Conservation (phyloP, 257 asterid species). For the Ophiorrhiza pumila region DNA sequence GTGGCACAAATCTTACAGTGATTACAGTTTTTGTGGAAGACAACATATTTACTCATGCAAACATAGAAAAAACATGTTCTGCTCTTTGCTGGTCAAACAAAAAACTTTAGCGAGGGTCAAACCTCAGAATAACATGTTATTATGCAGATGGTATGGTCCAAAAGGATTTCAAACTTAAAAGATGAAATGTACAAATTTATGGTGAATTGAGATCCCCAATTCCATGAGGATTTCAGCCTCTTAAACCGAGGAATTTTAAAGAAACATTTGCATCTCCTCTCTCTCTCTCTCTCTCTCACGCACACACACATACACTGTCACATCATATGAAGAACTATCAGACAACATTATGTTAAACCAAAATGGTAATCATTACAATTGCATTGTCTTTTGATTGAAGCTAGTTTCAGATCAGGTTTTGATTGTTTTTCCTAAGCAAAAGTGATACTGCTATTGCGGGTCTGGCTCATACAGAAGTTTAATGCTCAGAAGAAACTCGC, state of each 20-base stretch:
- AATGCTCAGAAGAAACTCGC: neutral
- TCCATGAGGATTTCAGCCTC: too few relatives aligned
- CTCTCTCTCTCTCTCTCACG: neutral
- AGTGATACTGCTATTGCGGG: neutral
- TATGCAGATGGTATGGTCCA: neutral
- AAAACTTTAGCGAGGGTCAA: neutral
- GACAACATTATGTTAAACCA: neutral
- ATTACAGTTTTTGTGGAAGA: neutral
- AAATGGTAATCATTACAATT: neutral
- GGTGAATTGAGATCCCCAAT: neutral
- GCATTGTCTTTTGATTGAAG: neutral
- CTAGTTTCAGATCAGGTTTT: neutral
- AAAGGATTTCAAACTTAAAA: neutral
- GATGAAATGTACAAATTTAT: neutral
- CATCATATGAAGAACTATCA: neutral
- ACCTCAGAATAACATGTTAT: neutral
- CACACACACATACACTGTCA: neutral
- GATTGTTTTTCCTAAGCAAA: neutral
- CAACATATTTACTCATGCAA: neutral
- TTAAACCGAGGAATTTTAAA: neutral
- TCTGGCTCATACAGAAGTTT: neutral
- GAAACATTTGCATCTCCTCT: neutral
- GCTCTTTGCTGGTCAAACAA: neutral
- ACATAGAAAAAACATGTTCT: too few relatives aligned
- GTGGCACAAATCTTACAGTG: neutral